A percentile compares a stretch with the other conserved stretches of the same genome.
Conservation (phyloP, 768 basidiomycete genomes). For the Boletus coccyginus region DNA sequence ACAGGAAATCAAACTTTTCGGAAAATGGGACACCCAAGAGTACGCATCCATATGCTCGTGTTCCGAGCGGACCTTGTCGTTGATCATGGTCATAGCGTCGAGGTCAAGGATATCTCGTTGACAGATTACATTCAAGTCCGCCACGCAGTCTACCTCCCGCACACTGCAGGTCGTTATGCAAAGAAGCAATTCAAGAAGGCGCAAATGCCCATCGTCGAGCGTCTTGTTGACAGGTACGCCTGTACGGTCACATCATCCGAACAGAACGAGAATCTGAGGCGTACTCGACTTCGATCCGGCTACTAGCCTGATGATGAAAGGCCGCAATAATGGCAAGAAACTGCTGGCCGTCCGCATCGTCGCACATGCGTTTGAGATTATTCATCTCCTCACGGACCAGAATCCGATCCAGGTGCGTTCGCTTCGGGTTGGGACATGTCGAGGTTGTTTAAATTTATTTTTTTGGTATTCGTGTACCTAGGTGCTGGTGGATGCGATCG, state of each 20-base stretch:
- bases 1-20: slow-evolving; percentile 92
- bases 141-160: slow-evolving; percentile 95
- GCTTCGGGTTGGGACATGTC: too few relatives aligned
- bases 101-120: slow-evolving; percentile 98
- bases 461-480: slow-evolving; percentile 25
- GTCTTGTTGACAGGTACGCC: slow-evolving; percentile 90
- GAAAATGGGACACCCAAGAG: slow-evolving; percentile 99
- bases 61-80: background rate
- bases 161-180: slow-evolving; percentile 98
- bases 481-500: slow-evolving; percentile 97
- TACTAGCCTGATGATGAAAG: too few relatives aligned
- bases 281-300: too few relatives aligned
- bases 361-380: slow-evolving; percentile 98
- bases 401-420: slow-evolving; percentile 93
- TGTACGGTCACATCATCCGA: background rate
- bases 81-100: slow-evolving; percentile 59
- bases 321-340: too few relatives aligned
- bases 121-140: slow-evolving; percentile 99
- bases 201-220: slow-evolving; percentile 99
- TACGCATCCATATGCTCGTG: slow-evolving; percentile 42
- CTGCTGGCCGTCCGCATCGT: slow-evolving; percentile 85
- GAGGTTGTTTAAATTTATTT: background rate
- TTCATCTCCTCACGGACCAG: slow-evolving; percentile 99
- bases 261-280: background rate
- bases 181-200: slow-evolving; percentile 99